Evolutionary conservation across 768 basidiomycete species (phyloP), one percentile per base, ranked within the genome.

Genomic region (Sistotremastrum suecicum): DNA sequence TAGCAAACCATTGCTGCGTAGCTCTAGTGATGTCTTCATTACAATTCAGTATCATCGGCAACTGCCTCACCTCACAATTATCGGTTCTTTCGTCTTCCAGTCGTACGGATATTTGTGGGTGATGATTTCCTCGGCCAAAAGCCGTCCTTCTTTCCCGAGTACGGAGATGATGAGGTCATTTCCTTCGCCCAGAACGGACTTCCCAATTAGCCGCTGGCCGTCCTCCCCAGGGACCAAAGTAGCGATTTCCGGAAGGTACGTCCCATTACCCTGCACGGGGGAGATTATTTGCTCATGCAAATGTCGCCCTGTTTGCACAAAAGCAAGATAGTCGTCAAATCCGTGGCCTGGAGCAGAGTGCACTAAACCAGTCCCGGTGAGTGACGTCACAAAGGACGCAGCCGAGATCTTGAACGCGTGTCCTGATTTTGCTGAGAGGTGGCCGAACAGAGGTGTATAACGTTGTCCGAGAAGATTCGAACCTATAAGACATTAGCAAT

Each of bases 1-100:
- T 86, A 3, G 92, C 90, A 57, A 99, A 99, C 94, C 94, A 99
- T 53, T 98, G 94, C 0, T 86, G 88, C 2, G 92, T 97, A 0
- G 91, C 87, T 10, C 88, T 88, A 51, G 47, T 1, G 2, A 29
- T 9, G 2, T 5, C 39, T 28, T 41, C 34, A 46, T 7, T n/a
- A 12, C 8, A 33, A 29, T 39, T 39, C 30, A 32, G 37, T 20
- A 20, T 20, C 20, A 20, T 20, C 20, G 20, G 20, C 20, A 20
- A 20, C 20, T 20, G 20, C 20, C 80, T 50, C 56, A 91, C 87
- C 82, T 81, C 50, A 89, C 74, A 53, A 98, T 92, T 56, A 97
- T 79, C 0, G 94, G 92, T 55, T 88, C 68, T 51, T 90, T 78
- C 4, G 94, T 94, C 62, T 87, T 84, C 92, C 92, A 97, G 55